These are phyloP conservation scores for Phragmites australis DNA, from an alignment of 176 grass and related monocot species.

Conservation along the genomic window DNA sequence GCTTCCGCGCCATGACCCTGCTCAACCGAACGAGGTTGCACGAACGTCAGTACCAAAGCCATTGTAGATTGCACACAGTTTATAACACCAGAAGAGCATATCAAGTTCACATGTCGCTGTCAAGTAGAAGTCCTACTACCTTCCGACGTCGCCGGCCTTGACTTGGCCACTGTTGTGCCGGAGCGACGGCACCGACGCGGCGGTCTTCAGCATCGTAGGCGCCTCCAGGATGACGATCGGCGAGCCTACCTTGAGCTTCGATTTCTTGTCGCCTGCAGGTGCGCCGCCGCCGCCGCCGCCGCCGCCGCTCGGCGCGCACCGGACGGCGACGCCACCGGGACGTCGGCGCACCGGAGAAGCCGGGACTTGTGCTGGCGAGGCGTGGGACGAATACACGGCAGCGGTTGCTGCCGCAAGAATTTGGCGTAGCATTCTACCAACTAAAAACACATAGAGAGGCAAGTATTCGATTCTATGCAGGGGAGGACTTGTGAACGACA, in stretches of 20 bases:
- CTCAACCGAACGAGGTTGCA: neutral
- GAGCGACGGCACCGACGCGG: conserved; percentile 74
- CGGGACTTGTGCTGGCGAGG: neutral
- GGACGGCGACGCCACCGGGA: neutral
- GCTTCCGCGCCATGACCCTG: conserved; percentile 81
- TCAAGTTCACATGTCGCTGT: no score
- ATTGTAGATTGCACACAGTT: neutral
- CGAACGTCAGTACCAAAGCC: neutral
- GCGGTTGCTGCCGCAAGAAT: neutral
- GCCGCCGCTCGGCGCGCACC: conserved; percentile 26
- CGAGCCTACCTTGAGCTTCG: conserved; percentile 60
- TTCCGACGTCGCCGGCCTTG: conserved; percentile 80
- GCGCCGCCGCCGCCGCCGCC: neutral
- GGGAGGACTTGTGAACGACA: neutral
- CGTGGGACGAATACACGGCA: neutral
- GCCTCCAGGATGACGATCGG: conserved; percentile 63
- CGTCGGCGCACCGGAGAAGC: neutral
- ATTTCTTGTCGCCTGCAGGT: neutral
- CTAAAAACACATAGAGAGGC: neutral
- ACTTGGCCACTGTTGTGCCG: conserved; percentile 60
- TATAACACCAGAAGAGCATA: no score
- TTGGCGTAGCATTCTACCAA: neutral
- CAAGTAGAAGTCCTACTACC: conserved; percentile 22
- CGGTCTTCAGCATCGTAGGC: conserved; percentile 72
- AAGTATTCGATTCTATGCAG: neutral